Conservation (phyloP, 1,284 basidiomycete genomes). For the Rhizoctonia solani region DNA sequence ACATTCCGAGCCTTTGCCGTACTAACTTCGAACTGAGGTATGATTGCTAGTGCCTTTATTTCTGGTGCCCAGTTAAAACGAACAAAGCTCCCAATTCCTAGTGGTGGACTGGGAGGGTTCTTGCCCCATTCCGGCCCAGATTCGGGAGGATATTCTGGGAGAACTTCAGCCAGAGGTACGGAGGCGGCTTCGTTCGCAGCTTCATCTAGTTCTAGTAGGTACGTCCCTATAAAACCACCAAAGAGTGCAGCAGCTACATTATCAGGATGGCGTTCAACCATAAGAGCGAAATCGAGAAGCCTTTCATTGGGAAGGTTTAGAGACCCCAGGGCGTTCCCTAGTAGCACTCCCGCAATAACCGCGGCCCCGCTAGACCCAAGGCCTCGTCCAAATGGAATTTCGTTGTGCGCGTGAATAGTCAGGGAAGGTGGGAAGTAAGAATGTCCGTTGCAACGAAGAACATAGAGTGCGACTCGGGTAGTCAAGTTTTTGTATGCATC, state of each 20-base stretch:
- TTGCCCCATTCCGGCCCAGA: conserved; percentile 90
- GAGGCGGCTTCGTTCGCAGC: conserved; percentile 75
- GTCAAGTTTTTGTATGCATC: conserved; percentile 97
- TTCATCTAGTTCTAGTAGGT: conserved; percentile 88
- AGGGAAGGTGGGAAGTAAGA: conserved; percentile 73
- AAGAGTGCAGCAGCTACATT: conserved; percentile 98
- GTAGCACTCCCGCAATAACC: conserved; percentile 92
- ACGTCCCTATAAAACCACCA: conserved; percentile 98
- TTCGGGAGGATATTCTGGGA: conserved; percentile 95
- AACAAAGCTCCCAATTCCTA: conserved; percentile 93
- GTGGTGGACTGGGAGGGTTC: conserved; percentile 84
- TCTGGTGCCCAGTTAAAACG: conserved; percentile 85
- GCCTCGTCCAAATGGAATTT: conserved; percentile 97
- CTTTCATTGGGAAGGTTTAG: conserved; percentile 72
- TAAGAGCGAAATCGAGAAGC: conserved; percentile 93
- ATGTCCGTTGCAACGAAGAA: conserved; percentile 84
- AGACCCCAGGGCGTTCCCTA: conserved; percentile 82
- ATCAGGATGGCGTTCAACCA: conserved; percentile 99
- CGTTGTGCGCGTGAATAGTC: conserved; percentile 81
- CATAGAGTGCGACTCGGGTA: conserved; percentile 97
- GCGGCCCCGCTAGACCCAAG: conserved; percentile 97
- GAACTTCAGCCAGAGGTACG: conserved; percentile 93
- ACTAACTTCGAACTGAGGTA: conserved; percentile 94
- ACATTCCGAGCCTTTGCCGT: conserved; percentile 94
- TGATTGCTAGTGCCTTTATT: conserved; percentile 94